These are phyloP conservation scores for Dentipellis fragilis DNA, from an alignment of 768 basidiomycete genomes.

Conservation along the genomic window DNA sequence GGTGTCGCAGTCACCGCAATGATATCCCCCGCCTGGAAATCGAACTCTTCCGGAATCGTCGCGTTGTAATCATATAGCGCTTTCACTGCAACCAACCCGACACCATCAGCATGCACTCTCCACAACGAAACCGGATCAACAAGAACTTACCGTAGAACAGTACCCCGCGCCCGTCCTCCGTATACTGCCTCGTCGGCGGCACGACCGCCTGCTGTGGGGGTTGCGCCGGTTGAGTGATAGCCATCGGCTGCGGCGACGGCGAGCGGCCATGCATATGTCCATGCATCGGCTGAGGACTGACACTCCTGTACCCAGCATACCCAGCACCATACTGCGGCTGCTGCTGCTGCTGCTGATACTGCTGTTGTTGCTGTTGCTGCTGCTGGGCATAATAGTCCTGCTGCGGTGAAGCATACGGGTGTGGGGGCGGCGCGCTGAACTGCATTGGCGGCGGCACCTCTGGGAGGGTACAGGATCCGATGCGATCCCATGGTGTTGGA, in stretches of 20 bases:
- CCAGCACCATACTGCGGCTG: constrained; percentile 23
- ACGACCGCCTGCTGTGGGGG: constrained; percentile 4
- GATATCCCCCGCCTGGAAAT: constrained; percentile 91
- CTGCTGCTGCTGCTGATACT: constrained; percentile 19
- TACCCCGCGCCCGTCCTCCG: constrained; percentile 74
- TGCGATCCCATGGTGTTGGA: too few relatives aligned
- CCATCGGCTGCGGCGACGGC: constrained; percentile 38
- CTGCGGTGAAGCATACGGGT: constrained; percentile 6
- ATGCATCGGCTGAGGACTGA: constrained; percentile 27
- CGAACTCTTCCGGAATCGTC: constrained; percentile 87
- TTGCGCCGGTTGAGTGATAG: constrained; percentile 12
- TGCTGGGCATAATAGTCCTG: constrained; percentile 7
- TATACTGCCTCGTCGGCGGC: constrained; percentile 64
- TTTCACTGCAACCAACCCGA: constrained; percentile 45
- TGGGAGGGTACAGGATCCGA: too few relatives aligned
- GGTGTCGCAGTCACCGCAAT: constrained; percentile 92
- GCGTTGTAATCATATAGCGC: constrained; percentile 83
- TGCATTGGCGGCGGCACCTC: constrained; percentile 9
- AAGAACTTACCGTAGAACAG: constrained; percentile 72
- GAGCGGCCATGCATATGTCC: constrained; percentile 23
- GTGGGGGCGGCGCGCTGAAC: constrained; percentile 6
- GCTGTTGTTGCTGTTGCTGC: constrained; percentile 1
- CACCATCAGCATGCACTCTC: not conserved
- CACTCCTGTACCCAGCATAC: constrained; percentile 30
- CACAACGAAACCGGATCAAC: constrained; percentile 2